Evolutionary conservation across 2,329 filamentous ascomycete genomes (phyloP), one percentile per base, ranked within the genome.

Genomic region (Trichoderma endophyticum): DNA sequence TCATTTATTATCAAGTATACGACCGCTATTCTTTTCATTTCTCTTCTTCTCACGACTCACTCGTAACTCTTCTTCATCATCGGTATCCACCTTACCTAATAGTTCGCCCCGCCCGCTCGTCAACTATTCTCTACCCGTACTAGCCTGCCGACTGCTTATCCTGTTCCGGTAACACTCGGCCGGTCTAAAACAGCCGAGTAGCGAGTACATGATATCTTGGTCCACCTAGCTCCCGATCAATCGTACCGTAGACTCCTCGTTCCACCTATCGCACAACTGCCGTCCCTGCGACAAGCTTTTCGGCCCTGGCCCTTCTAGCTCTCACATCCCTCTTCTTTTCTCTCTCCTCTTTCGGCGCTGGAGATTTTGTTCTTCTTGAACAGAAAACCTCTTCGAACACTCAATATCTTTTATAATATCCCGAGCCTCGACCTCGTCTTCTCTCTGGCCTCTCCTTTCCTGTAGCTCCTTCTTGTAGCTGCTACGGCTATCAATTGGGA

Each of bases 281-380:
- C 66, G 66, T 70, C 28, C 66, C 66, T 70, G 66, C 57, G 30
- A 57, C 66, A 36, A 34, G 39, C 21, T 39, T 28, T 63, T 28
- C 24, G 21, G 36, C 24, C 60, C 34, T n/a, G 28, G 57, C 60
- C n/a, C 21, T 36, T 43, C 54, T 67, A 59, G 51, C 36, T 68
- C 65, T 48, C 28, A 30, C 65, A 9, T 48, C 26, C 34, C n/a
- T 32, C 43, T 54, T 65, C 62, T 11, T 26, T 30, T 28, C 65
- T 28, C 26, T 43, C 54, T 60, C 36, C 18, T 48, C 57, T 48
- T 21, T 69, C 66, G 39, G n/a, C 57, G 36, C 36, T 18, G 36
- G 36, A 39, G 36, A 39, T 39, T 39, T 18, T 39, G 15, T 39
- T 39, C 36, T 39, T 39, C 28, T 32, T 26, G 26, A 57, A 24